A percentile compares a stretch with the other conserved stretches of the same genome.
Evolutionary conservation across 1,139 yeast genomes (phyloP).

Genomic region (Kluyveromyces sp.): DNA sequence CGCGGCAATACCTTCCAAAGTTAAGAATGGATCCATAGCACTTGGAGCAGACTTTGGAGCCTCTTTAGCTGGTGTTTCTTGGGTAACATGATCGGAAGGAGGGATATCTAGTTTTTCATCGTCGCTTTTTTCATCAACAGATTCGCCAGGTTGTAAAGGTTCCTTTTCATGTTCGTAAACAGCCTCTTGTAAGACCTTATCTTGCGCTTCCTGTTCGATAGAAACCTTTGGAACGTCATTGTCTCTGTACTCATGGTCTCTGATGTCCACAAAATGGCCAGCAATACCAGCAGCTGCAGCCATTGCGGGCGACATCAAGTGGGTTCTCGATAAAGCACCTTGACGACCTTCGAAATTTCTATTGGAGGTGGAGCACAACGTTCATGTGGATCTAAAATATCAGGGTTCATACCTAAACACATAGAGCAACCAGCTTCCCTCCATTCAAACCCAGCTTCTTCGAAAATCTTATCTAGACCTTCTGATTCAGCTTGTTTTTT

Average conservation of each 20-base stretch:
- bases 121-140: slow-evolving; percentile 26
- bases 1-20: slow-evolving; percentile 80
- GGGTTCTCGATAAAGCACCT: slow-evolving; percentile 95
- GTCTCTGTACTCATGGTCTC: slow-evolving; percentile 62
- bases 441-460: slow-evolving; percentile 94
- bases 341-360: slow-evolving; percentile 99
- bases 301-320: slow-evolving; percentile 97
- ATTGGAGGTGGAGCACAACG: slow-evolving; percentile 98
- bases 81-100: slow-evolving; percentile 31
- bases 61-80: slow-evolving; percentile 32
- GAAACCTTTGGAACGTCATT: slow-evolving; percentile 55
- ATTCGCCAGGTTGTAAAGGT: slow-evolving; percentile 36
- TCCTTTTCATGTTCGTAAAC: slow-evolving; percentile 65
- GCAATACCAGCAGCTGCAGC: slow-evolving; percentile 97
- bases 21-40: slow-evolving; percentile 70
- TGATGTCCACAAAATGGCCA: slow-evolving; percentile 86
- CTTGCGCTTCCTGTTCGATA: slow-evolving; percentile 47
- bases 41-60: slow-evolving; percentile 34
- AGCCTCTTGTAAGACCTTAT: slow-evolving; percentile 55
- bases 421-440: slow-evolving; percentile 99
- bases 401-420: slow-evolving; percentile 99
- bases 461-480: slow-evolving; percentile 86
- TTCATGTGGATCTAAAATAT: slow-evolving; percentile 86
- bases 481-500: slow-evolving; percentile 89
- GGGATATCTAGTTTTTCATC: slow-evolving; percentile 58